Conservation (phyloP, 73 alveolate genomes). For the Tetrahymena malaccensis region DNA sequence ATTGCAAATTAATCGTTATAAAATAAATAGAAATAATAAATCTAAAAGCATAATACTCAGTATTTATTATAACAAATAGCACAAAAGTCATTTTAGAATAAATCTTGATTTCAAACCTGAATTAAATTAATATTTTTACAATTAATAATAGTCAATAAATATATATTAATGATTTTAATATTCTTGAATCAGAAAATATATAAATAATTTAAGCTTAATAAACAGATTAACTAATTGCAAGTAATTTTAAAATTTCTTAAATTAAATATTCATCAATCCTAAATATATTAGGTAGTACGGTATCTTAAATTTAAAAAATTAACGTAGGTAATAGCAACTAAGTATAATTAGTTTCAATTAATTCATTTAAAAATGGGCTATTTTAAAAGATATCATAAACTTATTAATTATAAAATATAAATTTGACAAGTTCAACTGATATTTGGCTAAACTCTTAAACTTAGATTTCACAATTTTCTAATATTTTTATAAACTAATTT, state of each 20-base stretch:
- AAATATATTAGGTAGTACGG: neutral
- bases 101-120: neutral
- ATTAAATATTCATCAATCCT: neutral
- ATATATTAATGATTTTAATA: neutral
- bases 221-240: too few relatives aligned
- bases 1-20: neutral
- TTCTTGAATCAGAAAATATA: neutral
- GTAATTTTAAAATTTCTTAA: neutral
- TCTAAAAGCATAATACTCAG: neutral
- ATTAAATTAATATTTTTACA: too few relatives aligned
- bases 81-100: neutral
- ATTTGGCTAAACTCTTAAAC: neutral
- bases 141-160: too few relatives aligned
- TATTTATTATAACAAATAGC: neutral
- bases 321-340: neutral
- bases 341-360: neutral
- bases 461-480: neutral
- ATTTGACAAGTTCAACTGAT: neutral
- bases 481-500: too few relatives aligned
- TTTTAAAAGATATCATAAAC: neutral
- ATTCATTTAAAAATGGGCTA: neutral
- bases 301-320: neutral
- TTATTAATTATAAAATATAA: too few relatives aligned
- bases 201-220: neutral
- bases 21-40: neutral